These are phyloP conservation scores for Candida sojae DNA, from an alignment of 1,139 yeast genomes.

Conservation along the genomic window DNA sequence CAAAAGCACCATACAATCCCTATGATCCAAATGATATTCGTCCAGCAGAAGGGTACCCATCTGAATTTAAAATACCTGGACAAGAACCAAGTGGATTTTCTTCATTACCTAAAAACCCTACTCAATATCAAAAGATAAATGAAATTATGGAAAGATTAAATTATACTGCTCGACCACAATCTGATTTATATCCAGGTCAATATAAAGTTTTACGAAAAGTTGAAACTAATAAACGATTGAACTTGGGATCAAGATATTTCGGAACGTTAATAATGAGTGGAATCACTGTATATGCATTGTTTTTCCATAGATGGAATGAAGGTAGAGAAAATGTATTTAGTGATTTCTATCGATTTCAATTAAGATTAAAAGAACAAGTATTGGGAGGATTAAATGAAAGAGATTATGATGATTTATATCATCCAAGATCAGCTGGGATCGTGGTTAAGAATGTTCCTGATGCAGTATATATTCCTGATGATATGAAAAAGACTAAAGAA, in stretches of 20 bases:
- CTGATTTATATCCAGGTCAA: slow-evolving; percentile 78
- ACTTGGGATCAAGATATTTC: slow-evolving; percentile 55
- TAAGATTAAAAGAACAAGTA: slow-evolving; percentile 53
- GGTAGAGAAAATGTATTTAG: slow-evolving; percentile 77
- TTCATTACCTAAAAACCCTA: slow-evolving; percentile 64
- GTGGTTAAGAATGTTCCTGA: slow-evolving; percentile 45
- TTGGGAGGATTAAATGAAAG: slow-evolving; percentile 53
- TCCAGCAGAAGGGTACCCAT: slow-evolving; percentile 85
- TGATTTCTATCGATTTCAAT: slow-evolving; percentile 62
- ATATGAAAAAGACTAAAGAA: slow-evolving; percentile 41
- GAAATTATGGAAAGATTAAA: slow-evolving; percentile 72
- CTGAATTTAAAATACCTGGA: slow-evolving; percentile 67
- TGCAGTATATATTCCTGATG: slow-evolving; percentile 42
- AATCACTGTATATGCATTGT: slow-evolving; percentile 58
- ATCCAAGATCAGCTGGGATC: slow-evolving; percentile 38
- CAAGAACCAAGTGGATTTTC: slow-evolving; percentile 56
- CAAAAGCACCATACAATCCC: slow-evolving; percentile 83
- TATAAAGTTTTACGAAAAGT: slow-evolving; percentile 69
- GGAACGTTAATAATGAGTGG: slow-evolving; percentile 49
- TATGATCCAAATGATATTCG: slow-evolving; percentile 76
- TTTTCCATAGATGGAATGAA: slow-evolving; percentile 83
- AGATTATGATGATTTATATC: slow-evolving; percentile 64
- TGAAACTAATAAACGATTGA: slow-evolving; percentile 55
- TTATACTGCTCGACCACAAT: slow-evolving; percentile 77
- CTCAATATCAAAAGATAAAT: slow-evolving; percentile 69